phyloP scores from a whole-genome alignment of 441 rosid species.

The Erodium texanum region DNA sequence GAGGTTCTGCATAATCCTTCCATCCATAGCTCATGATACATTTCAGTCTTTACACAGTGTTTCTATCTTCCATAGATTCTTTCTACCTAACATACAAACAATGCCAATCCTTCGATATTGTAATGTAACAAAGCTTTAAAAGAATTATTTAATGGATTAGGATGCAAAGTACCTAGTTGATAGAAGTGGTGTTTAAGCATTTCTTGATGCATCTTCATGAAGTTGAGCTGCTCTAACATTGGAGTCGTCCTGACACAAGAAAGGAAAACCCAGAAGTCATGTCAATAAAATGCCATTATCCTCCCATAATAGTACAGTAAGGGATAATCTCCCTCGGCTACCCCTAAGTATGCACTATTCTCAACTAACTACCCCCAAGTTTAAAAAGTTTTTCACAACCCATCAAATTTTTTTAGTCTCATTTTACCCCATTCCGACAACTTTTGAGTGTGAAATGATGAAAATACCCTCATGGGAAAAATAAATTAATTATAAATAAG shows the following conservation, averaged over 20 bases:
- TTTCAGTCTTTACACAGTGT: slow-evolving; percentile 22
- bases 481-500: too few relatives aligned
- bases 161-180: too few relatives aligned
- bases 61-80: neutral
- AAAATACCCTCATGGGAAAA: too few relatives aligned
- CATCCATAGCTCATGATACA: slow-evolving; percentile 16
- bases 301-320: slow-evolving; percentile 5
- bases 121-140: too few relatives aligned
- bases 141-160: too few relatives aligned
- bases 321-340: too few relatives aligned
- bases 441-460: too few relatives aligned
- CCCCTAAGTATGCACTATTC: too few relatives aligned
- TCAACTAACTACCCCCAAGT: too few relatives aligned
- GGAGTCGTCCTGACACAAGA: slow-evolving; percentile 52
- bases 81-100: slow-evolving; percentile 7
- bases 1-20: neutral
- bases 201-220: slow-evolving; percentile 69
- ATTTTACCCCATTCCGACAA: too few relatives aligned
- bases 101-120: slow-evolving; percentile 1
- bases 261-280: slow-evolving; percentile 2
- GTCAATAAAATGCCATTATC: neutral
- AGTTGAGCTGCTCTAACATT: slow-evolving; percentile 67
- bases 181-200: slow-evolving; percentile 26
- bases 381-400: too few relatives aligned
- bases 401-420: too few relatives aligned